Percentiles rank a stretch among this genome's conserved stretches.
Evolutionary conservation across 179 eudicot species (phyloP).

Genomic region (Beta corolliflora): DNA sequence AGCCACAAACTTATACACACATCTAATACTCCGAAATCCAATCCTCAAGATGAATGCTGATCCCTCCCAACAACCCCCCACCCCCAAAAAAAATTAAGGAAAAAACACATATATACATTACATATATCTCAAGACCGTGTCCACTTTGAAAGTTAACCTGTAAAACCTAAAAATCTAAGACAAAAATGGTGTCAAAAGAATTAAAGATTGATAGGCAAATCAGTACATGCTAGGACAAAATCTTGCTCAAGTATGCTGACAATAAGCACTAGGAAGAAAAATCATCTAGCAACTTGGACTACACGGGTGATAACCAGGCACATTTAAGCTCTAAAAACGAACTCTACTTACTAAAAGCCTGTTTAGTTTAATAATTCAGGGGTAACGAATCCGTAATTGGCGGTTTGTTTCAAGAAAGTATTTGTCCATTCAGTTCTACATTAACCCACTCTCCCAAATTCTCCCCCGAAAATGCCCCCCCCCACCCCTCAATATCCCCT

Average conservation of each 20-base stretch:
- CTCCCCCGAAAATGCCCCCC: too few relatives aligned
- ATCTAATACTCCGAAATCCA: not conserved
- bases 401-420: too few relatives aligned
- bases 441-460: too few relatives aligned
- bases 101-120: not conserved
- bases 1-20: not conserved
- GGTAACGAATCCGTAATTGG: not conserved
- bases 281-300: not conserved
- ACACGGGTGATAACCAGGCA: not conserved
- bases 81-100: not conserved
- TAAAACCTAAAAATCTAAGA: not conserved
- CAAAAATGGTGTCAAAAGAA: not conserved
- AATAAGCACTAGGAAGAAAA: not conserved
- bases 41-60: not conserved
- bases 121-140: not conserved
- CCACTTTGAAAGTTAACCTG: not conserved
- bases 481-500: too few relatives aligned
- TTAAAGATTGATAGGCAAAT: not conserved
- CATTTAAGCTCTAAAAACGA: not conserved
- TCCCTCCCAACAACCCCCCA: too few relatives aligned
- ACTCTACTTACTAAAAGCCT: too few relatives aligned
- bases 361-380: too few relatives aligned
- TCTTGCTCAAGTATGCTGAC: not conserved
- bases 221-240: not conserved
- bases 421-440: too few relatives aligned